Evolutionary conservation across 768 basidiomycete species (phyloP), one percentile per base, ranked within the genome.

Genomic region (Vararia minispora): DNA sequence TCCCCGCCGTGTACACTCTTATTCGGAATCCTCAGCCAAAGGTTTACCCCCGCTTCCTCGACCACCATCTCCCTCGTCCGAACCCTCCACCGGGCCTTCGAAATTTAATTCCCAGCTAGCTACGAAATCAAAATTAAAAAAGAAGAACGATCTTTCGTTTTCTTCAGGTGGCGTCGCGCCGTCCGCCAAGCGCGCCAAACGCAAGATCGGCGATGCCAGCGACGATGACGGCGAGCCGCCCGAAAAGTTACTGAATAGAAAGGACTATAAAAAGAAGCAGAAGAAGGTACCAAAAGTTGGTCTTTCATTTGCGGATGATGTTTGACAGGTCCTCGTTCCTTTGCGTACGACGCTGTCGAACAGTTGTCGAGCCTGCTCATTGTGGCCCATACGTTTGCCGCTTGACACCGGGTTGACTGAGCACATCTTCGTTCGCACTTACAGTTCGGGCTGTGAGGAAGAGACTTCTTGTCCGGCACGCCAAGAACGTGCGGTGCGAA

Each of bases 221-320:
- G 57, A 58, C 22, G 57, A 57, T 14, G 55, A 57, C 24, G 47
- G 46, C 13, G 41, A 44, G 27, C 51, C 48, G 24, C 50, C 44
- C 4, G 42, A 45, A 14, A 52, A 41, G 4, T 34, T 47, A 2
- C 54, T 55, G 33, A 54, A 50, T 24, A 55, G 50, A 1, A 46
- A 60, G 9, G n/a, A n/a, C n/a, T 24, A 21, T 17, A 74, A 70
- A 53, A 74, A 74, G 66, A 81, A 78, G 48, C 35, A 60, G 3
- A 82, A 77, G 59, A 65, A 61, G 41, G 50, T 43, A 29, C 56
- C 57, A 39, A 69, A 65, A 51, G 57, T 60, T 30, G 49, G 65
- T 26, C 61, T 79, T 6, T 79, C 76, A 0, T 79, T 79, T 44
- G 71, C 67, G 8, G 75, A 77, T 45, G 74, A 74, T 39, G 60